A percentile compares a stretch with the other conserved stretches of the same genome.
phyloP scores from a whole-genome alignment of 345 rosid species.

The Salix udensis region DNA sequence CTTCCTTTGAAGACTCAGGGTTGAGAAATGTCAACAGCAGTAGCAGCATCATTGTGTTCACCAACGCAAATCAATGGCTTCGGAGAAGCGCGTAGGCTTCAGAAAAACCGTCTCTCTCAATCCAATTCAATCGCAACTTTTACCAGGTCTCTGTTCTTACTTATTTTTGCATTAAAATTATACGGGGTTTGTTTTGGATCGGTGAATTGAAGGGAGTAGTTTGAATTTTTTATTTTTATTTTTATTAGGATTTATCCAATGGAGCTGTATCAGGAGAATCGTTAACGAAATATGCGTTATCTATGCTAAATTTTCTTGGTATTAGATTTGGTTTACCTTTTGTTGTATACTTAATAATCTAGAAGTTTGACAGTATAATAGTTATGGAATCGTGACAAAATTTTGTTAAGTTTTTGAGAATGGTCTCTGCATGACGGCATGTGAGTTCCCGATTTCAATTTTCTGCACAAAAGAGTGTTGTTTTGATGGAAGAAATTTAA shows the following conservation, averaged over 20 bases:
- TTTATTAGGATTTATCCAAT: neutral
- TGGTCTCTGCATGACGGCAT: neutral
- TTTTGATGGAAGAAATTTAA: too few species aligned
- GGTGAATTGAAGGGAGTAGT: too few species aligned
- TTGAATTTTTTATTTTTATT: too few species aligned
- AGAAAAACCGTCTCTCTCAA: conserved; percentile 28
- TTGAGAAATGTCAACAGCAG: conserved; percentile 40
- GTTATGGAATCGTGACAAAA: neutral
- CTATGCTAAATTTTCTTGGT: neutral
- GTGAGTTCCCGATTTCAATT: too few species aligned
- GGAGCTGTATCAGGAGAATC: neutral
- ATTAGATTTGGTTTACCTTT: neutral
- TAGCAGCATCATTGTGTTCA: conserved; percentile 38
- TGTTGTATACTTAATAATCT: neutral
- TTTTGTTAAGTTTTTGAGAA: neutral
- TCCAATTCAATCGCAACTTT: conserved; percentile 35
- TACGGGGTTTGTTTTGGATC: conserved; percentile 1
- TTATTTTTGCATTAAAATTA: conserved; percentile 1
- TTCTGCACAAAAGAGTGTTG: too few species aligned
- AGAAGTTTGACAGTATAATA: neutral
- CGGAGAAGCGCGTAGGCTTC: conserved; percentile 40
- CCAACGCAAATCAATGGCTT: conserved; percentile 60
- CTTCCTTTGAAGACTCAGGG: neutral
- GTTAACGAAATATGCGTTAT: neutral
- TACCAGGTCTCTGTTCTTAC: conserved; percentile 35